Conservation (phyloP, 768 basidiomycete species). For the Udeniomyces megalosporus region DNA sequence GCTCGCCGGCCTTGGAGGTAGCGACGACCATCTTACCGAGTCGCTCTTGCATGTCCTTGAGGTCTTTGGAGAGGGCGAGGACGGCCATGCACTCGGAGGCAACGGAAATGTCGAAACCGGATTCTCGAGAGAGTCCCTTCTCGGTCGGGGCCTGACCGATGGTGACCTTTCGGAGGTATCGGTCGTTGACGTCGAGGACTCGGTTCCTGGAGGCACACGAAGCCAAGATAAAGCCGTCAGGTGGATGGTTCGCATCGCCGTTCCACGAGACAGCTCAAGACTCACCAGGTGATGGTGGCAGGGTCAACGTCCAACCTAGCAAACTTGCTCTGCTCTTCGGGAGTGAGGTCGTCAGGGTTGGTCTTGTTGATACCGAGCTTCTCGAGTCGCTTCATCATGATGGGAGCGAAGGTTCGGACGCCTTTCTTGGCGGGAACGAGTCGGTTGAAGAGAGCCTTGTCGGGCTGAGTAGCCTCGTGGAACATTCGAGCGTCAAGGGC, state of each 20-base stretch:
- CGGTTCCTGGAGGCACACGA: slow-evolving; percentile 45
- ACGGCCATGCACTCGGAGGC: slow-evolving; percentile 98
- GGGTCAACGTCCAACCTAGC: slow-evolving; percentile 82
- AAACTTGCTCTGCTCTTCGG: slow-evolving; percentile 78
- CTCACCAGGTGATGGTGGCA: slow-evolving; percentile 82
- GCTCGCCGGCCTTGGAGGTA: slow-evolving; percentile 73
- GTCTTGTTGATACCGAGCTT: slow-evolving; percentile 94
- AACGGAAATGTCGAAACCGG: slow-evolving; percentile 93
- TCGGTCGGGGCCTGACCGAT: slow-evolving; percentile 83
- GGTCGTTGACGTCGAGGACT: slow-evolving; percentile 89
- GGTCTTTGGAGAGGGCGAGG: slow-evolving; percentile 69
- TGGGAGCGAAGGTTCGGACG: slow-evolving; percentile 79
- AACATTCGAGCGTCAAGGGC: slow-evolving; percentile 94
- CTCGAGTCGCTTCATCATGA: slow-evolving; percentile 88
- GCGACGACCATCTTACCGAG: slow-evolving; percentile 96
- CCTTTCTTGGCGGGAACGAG: slow-evolving; percentile 87
- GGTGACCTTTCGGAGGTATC: slow-evolving; percentile 85
- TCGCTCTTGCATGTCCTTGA: slow-evolving; percentile 79
- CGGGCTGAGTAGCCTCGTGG: slow-evolving; percentile 87
- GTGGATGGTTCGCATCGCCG: too few relatives aligned
- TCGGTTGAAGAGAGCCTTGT: slow-evolving; percentile 86
- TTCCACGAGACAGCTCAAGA: too few relatives aligned
- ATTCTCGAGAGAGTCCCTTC: slow-evolving; percentile 67
- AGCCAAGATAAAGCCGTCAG: too few relatives aligned
- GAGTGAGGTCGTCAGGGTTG: slow-evolving; percentile 74